A percentile compares a stretch with the other conserved stretches of the same genome.
Conservation (phyloP, 2,329 filamentous ascomycete genomes). For the Aureobasidium subglaciale region DNA sequence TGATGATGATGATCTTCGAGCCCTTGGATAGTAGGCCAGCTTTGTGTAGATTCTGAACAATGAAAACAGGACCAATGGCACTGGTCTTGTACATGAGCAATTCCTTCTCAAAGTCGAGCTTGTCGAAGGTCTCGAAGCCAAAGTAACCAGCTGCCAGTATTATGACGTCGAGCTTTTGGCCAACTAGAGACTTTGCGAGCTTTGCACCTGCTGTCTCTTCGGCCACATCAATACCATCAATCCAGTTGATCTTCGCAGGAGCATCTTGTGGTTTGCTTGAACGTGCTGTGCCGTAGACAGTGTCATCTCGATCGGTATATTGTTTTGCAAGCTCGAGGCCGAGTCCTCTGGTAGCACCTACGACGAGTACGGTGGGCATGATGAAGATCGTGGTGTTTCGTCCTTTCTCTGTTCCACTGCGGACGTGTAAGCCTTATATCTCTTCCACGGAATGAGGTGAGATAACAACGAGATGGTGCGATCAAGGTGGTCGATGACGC, state of each 20-base stretch:
- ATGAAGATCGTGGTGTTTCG: background rate
- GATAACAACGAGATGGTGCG: background rate
- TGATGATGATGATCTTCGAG: constrained; percentile 61
- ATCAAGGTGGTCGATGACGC: background rate
- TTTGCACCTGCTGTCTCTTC: constrained; percentile 31
- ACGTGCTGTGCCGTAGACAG: constrained; percentile 55
- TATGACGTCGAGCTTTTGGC: constrained; percentile 34
- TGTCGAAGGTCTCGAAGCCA: constrained; percentile 55
- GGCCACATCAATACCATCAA: constrained; percentile 53
- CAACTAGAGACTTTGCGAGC: constrained; percentile 21
- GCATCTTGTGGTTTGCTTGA: constrained; percentile 39
- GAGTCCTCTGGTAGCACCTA: constrained; percentile 63
- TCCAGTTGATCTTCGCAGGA: constrained; percentile 46
- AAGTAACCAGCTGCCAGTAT: constrained; percentile 67
- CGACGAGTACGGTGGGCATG: constrained; percentile 51
- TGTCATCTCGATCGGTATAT: constrained; percentile 46
- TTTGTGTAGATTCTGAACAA: constrained; percentile 56
- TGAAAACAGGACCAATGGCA: constrained; percentile 58
- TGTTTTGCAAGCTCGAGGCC: constrained; percentile 54
- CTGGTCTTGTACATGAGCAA: constrained; percentile 65
- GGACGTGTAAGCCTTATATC: too few species aligned
- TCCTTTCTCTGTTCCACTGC: too few species aligned
- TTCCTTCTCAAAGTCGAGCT: constrained; percentile 60
- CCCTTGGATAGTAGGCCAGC: constrained; percentile 44
- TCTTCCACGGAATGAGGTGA: background rate